A percentile compares a stretch with the other conserved stretches of the same genome.
Evolutionary conservation across 768 basidiomycete genomes (phyloP).

Genomic region (Agrocybe praecox): DNA sequence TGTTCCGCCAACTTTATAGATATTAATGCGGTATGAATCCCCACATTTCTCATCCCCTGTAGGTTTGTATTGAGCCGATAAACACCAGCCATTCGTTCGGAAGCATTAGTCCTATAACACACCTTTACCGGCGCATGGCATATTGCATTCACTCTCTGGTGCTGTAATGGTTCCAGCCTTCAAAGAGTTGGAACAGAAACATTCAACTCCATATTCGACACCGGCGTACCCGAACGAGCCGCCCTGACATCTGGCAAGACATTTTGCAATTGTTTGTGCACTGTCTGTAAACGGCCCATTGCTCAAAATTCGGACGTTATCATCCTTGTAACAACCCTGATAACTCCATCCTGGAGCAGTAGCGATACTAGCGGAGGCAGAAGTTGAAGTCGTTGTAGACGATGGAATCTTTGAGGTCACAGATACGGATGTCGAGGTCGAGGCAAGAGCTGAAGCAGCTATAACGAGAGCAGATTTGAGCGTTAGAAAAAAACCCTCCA

Average conservation of each 20-base stretch:
- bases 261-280: slow-evolving; percentile 28
- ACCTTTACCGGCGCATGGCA: slow-evolving; percentile 33
- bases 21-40: slow-evolving; percentile 25
- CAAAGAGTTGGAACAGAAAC: slow-evolving; percentile 30
- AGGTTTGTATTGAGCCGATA: not conserved
- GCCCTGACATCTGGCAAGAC: slow-evolving; percentile 26
- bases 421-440: slow-evolving; percentile 16
- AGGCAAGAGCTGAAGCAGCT: not conserved
- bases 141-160: slow-evolving; percentile 28
- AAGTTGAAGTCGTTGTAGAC: slow-evolving; percentile 9
- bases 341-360: slow-evolving; percentile 23
- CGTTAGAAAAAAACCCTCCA: not conserved
- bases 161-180: slow-evolving; percentile 17
- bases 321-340: slow-evolving; percentile 28
- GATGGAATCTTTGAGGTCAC: slow-evolving; percentile 9
- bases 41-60: slow-evolving; percentile 33
- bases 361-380: slow-evolving; percentile 18
- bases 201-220: slow-evolving; percentile 33
- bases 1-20: slow-evolving; percentile 16
- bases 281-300: slow-evolving; percentile 17
- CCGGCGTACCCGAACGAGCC: slow-evolving; percentile 31
- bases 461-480: not conserved
- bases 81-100: no score
- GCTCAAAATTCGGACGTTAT: slow-evolving; percentile 20
- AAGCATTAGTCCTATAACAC: not conserved